Percentiles rank a stretch among this genome's conserved stretches.
Conservation (phyloP, 352 stramenopile species). For the Pythium aphanidermatum region DNA sequence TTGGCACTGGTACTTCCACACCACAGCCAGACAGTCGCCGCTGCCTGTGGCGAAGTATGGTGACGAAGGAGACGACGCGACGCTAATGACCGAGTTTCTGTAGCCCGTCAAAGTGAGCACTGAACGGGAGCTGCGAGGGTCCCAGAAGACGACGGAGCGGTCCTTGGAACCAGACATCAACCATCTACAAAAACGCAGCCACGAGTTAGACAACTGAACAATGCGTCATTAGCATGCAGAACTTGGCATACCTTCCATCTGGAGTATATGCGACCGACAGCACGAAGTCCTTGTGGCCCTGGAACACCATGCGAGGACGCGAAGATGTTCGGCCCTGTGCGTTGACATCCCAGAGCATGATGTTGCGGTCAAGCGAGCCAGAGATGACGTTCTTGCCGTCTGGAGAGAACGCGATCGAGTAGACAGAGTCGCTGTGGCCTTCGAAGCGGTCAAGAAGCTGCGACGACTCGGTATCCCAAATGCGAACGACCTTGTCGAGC, state of each 20-base stretch:
- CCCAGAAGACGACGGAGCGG: conserved; percentile 84
- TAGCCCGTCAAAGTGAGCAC: conserved; percentile 80
- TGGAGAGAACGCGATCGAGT: conserved; percentile 83
- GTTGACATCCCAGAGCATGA: conserved; percentile 85
- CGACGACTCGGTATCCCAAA: conserved; percentile 81
- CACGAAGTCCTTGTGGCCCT: conserved; percentile 86
- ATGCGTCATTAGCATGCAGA: too few species aligned
- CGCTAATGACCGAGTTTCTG: conserved; percentile 85
- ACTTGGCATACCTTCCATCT: conserved; percentile 62
- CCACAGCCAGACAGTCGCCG: conserved; percentile 77
- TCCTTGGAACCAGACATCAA: conserved; percentile 87
- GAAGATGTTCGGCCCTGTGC: conserved; percentile 74
- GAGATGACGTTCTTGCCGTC: conserved; percentile 87
- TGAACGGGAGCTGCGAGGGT: conserved; percentile 73
- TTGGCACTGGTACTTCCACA: conserved; percentile 87
- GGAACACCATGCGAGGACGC: conserved; percentile 81
- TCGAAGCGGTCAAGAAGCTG: conserved; percentile 78
- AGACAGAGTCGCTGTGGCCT: conserved; percentile 83
- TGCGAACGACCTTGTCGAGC: conserved; percentile 81
- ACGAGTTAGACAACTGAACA: too few species aligned
- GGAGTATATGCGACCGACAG: conserved; percentile 82
- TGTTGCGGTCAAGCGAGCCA: conserved; percentile 76
- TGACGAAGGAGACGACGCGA: conserved; percentile 74
- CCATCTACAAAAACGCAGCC: conserved; percentile 36
- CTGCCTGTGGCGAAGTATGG: conserved; percentile 84